These are phyloP conservation scores for Escallonia rubra DNA, from an alignment of 129 eudicot species.

Conservation along the genomic window DNA sequence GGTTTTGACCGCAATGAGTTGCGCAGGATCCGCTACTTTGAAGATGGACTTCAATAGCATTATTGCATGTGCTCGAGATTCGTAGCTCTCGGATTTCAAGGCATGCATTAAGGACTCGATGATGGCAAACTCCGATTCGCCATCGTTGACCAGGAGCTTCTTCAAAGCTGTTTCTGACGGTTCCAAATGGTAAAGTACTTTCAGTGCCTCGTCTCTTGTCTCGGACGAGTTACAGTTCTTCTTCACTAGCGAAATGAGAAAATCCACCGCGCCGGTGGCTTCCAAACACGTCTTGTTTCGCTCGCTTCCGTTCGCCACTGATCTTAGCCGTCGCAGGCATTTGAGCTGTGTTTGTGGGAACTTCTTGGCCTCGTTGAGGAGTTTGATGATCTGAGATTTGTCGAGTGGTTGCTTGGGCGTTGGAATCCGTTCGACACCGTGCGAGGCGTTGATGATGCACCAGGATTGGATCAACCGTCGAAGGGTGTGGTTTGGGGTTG, in stretches of 20 bases:
- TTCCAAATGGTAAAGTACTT: slow-evolving; percentile 31
- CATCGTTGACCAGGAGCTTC: slow-evolving; percentile 3
- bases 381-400: slow-evolving; percentile 34
- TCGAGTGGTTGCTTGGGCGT: slow-evolving; percentile 44
- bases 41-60: slow-evolving; percentile 18
- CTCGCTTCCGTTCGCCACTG: slow-evolving; percentile 28
- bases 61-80: slow-evolving; percentile 32
- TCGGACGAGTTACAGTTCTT: background rate
- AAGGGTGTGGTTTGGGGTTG: slow-evolving; percentile 84
- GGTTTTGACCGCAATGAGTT: slow-evolving; percentile 3
- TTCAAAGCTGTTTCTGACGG: slow-evolving; percentile 24
- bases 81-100: slow-evolving; percentile 23
- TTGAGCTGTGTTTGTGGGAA: slow-evolving; percentile 21
- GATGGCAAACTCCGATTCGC: background rate
- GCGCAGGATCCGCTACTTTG: slow-evolving; percentile 23
- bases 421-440: slow-evolving; percentile 45
- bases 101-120: slow-evolving; percentile 23
- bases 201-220: slow-evolving; percentile 42
- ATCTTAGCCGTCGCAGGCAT: slow-evolving; percentile 38
- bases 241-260: slow-evolving; percentile 23
- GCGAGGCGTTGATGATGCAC: slow-evolving; percentile 50
- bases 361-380: slow-evolving; percentile 45
- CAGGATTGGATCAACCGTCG: slow-evolving; percentile 80
- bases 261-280: slow-evolving; percentile 35
- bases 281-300: slow-evolving; percentile 27